Evolutionary conservation across 73 alveolate species (phyloP).

Genomic region (Paramecium tetraurelia): DNA sequence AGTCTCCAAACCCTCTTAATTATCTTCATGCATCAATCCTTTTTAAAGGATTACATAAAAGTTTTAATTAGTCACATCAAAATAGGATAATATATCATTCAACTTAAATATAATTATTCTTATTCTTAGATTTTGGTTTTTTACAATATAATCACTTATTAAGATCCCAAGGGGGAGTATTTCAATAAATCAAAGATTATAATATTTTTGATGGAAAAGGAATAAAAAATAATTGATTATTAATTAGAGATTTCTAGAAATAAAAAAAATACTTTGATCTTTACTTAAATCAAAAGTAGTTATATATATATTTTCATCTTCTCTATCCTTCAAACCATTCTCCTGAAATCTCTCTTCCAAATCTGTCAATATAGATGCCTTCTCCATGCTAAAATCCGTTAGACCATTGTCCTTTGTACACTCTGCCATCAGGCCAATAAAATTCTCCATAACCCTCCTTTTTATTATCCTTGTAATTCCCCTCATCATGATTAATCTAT

Average conservation of each 20-base stretch:
- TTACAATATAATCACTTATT: too few relatives aligned
- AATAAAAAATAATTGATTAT: too few relatives aligned
- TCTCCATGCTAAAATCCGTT: slow-evolving; percentile 43
- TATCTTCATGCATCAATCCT: background rate
- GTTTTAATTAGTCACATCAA: background rate
- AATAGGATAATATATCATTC: background rate
- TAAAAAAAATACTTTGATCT: background rate
- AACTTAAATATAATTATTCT: too few relatives aligned
- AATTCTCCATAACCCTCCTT: slow-evolving; percentile 76
- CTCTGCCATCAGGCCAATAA: slow-evolving; percentile 80
- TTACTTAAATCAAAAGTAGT: background rate
- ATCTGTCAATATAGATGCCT: slow-evolving; percentile 34
- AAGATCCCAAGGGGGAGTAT: too few relatives aligned
- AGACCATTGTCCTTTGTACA: slow-evolving; percentile 63
- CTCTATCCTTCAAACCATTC: background rate
- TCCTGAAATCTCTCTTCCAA: slow-evolving; percentile 46
- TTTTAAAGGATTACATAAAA: background rate
- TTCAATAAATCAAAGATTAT: too few relatives aligned
- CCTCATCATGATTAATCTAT: slow-evolving; percentile 61
- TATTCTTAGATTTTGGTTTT: too few relatives aligned
- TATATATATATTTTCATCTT: background rate
- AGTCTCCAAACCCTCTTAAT: background rate
- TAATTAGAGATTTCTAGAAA: background rate
- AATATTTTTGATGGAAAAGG: too few relatives aligned
- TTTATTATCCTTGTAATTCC: slow-evolving; percentile 34